Percentiles rank a stretch among this genome's conserved stretches.
phyloP scores from a whole-genome alignment of 306 rosid species.

The Leucaena leucocephala region DNA sequence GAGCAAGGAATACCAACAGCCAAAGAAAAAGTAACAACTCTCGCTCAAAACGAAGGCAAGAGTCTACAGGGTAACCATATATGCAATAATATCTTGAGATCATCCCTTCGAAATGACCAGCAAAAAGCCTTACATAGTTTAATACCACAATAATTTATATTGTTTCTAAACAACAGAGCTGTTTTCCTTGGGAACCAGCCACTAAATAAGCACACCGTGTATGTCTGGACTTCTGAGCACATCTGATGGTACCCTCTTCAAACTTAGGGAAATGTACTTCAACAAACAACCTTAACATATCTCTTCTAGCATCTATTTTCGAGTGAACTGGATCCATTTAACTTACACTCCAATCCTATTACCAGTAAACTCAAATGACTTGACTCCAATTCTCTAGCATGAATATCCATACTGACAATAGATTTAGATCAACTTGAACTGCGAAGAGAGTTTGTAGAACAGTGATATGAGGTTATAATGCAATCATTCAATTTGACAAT shows the following conservation, averaged over 20 bases:
- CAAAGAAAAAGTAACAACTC: constrained; percentile 36
- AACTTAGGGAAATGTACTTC: constrained; percentile 29
- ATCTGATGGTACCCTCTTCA: constrained; percentile 18
- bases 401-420: constrained; percentile 37
- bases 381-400: constrained; percentile 45
- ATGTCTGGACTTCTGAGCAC: constrained; percentile 16
- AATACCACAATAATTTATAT: constrained; percentile 35
- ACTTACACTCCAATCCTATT: constrained; percentile 28
- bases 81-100: constrained; percentile 34
- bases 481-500: constrained; percentile 56
- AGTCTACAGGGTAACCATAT: constrained; percentile 20
- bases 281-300: constrained; percentile 7
- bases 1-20: constrained; percentile 30
- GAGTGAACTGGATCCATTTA: constrained; percentile 34
- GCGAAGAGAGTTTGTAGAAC: constrained; percentile 40
- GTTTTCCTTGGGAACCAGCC: constrained; percentile 37
- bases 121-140: constrained; percentile 33
- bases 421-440: constrained; percentile 42
- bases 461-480: constrained; percentile 44
- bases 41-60: constrained; percentile 36
- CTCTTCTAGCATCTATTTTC: constrained; percentile 30
- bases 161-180: constrained; percentile 35
- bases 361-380: constrained; percentile 36
- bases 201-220: constrained; percentile 13
- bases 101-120: constrained; percentile 34